A percentile compares a stretch with the other conserved stretches of the same genome.
phyloP scores from a whole-genome alignment of 176 grass and related monocot species.

The Alloteropsis semialata region DNA sequence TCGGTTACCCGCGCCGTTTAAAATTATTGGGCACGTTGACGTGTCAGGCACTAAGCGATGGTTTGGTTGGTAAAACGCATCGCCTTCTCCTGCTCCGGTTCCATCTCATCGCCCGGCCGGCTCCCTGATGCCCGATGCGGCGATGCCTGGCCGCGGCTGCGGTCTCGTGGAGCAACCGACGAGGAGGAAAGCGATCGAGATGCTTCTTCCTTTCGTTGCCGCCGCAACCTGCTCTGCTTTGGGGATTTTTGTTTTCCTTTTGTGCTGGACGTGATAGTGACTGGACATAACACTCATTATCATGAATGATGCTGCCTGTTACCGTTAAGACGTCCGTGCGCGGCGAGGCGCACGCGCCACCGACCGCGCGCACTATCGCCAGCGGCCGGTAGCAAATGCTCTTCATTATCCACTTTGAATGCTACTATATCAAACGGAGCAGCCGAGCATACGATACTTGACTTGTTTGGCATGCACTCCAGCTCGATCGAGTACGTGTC shows the following conservation, averaged over 20 bases:
- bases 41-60: neutral
- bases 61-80: conserved; percentile 6
- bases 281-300: neutral
- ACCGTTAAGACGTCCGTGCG: conserved; percentile 25
- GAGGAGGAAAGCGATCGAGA: neutral
- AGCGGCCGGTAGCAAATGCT: neutral
- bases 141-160: neutral
- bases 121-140: too few relatives aligned
- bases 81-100: too few relatives aligned
- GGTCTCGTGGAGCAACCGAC: neutral
- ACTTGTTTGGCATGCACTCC: neutral
- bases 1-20: neutral
- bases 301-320: neutral
- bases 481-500: neutral
- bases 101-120: neutral
- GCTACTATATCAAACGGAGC: too few relatives aligned
- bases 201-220: neutral
- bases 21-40: neutral
- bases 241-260: neutral
- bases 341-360: conserved; percentile 29
- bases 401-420: neutral
- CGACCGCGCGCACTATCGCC: conserved; percentile 21
- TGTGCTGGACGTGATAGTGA: conserved; percentile 21
- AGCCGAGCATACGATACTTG: too few relatives aligned
- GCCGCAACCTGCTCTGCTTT: neutral